Percentiles rank a stretch among this genome's conserved stretches.
Evolutionary conservation across 768 basidiomycete species (phyloP).

Genomic region (Kwoniella mangroviensis): DNA sequence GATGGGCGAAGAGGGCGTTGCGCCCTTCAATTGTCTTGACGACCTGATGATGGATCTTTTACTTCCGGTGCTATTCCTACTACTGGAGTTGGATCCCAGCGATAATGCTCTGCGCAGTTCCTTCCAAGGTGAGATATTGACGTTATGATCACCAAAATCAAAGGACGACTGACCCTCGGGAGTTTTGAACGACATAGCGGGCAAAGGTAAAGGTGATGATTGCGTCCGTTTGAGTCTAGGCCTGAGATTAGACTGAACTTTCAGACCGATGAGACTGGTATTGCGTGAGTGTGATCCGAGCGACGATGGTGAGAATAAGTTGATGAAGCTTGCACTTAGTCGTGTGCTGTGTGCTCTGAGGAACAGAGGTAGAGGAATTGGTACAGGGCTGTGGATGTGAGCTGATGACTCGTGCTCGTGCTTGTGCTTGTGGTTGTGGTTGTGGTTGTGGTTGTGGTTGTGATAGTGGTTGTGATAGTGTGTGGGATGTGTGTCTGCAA

Average conservation of each 20-base stretch:
- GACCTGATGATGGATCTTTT: slow-evolving; percentile 6
- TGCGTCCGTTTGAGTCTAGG: slow-evolving; percentile 7
- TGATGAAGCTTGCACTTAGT: slow-evolving; percentile 25
- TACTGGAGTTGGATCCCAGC: background rate
- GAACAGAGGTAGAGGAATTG: slow-evolving; percentile 5
- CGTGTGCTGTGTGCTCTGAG: slow-evolving; percentile 1
- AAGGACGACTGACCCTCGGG: slow-evolving; percentile 21
- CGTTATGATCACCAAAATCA: slow-evolving; percentile 15
- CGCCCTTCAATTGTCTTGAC: slow-evolving; percentile 5
- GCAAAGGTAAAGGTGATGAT: slow-evolving; percentile 10
- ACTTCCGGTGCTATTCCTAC: background rate
- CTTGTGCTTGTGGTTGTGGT: background rate
- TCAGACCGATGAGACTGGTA: background rate
- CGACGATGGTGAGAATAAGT: slow-evolving; percentile 11
- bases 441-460: background rate
- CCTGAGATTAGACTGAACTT: background rate
- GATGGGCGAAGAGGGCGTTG: background rate
- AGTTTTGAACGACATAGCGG: slow-evolving; percentile 9
- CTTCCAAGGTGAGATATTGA: slow-evolving; percentile 13
- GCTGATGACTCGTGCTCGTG: background rate
- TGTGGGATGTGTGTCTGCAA: background rate
- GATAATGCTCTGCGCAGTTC: slow-evolving; percentile 16
- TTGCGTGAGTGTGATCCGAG: slow-evolving; percentile 6
- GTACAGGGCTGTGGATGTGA: background rate
- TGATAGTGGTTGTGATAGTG: background rate